These are phyloP conservation scores for Kazachstania africana DNA, from an alignment of 805 yeast species.

Conservation along the genomic window DNA sequence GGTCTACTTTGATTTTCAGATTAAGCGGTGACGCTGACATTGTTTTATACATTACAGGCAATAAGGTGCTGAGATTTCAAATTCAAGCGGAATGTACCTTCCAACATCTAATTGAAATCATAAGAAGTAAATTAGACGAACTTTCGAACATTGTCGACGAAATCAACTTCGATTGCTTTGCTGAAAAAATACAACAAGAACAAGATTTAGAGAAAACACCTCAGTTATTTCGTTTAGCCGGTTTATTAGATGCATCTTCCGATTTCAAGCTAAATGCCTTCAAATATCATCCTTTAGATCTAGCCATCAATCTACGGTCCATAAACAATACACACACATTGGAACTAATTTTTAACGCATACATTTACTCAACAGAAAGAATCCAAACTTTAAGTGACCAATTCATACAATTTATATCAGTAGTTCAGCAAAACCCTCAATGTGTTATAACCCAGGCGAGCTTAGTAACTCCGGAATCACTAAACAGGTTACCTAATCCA, in stretches of 20 bases:
- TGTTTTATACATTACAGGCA: slow-evolving; percentile 44
- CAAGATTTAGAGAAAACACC: slow-evolving; percentile 49
- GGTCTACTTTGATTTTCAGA: slow-evolving; percentile 61
- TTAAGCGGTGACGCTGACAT: slow-evolving; percentile 92
- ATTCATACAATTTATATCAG: slow-evolving; percentile 39
- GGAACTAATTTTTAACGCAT: slow-evolving; percentile 47
- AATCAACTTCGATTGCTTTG: slow-evolving; percentile 45
- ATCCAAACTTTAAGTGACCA: slow-evolving; percentile 64
- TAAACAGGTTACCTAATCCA: slow-evolving; percentile 68
- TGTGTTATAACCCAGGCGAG: slow-evolving; percentile 46
- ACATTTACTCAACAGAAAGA: slow-evolving; percentile 62
- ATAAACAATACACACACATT: slow-evolving; percentile 7
- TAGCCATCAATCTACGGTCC: slow-evolving; percentile 28
- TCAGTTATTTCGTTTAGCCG: slow-evolving; percentile 40
- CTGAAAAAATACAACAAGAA: slow-evolving; percentile 35
- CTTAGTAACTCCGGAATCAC: slow-evolving; percentile 59
- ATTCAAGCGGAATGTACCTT: slow-evolving; percentile 48
- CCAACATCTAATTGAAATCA: slow-evolving; percentile 33
- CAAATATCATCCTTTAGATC: slow-evolving; percentile 31
- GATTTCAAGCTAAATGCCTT: slow-evolving; percentile 24
- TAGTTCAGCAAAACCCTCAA: slow-evolving; percentile 28
- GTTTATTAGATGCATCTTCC: slow-evolving; percentile 32
- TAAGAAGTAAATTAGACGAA: slow-evolving; percentile 30
- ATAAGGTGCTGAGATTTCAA: slow-evolving; percentile 46
- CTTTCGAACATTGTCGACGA: slow-evolving; percentile 10